A percentile compares a stretch with the other conserved stretches of the same genome.
Conservation (phyloP, 371 early-diverging fungal genomes). For the Syncephalastrum racemosum region DNA sequence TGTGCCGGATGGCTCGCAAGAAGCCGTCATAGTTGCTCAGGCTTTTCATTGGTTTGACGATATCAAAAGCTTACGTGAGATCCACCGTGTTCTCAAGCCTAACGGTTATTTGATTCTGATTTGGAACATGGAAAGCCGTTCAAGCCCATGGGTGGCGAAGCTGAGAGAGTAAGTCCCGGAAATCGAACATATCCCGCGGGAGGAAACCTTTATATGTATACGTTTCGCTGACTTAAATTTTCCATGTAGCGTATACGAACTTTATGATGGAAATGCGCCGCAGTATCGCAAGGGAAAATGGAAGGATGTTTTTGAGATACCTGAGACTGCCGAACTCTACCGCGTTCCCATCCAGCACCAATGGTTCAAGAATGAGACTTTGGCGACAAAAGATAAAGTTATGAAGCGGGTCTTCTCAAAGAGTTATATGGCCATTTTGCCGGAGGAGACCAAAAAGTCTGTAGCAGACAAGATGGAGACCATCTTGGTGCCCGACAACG, state of each 20-base stretch:
- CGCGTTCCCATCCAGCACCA: constrained; percentile 22
- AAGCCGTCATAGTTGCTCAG: constrained; percentile 50
- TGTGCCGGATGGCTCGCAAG: constrained; percentile 33
- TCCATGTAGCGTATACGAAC: constrained; percentile 28
- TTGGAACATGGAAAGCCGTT: constrained; percentile 53
- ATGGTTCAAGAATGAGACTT: constrained; percentile 20
- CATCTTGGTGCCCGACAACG: constrained; percentile 20
- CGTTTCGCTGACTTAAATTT: neutral
- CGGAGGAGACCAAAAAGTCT: constrained; percentile 16
- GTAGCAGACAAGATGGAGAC: constrained; percentile 24
- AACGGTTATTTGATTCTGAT: constrained; percentile 40
- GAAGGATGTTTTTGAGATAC: constrained; percentile 32
- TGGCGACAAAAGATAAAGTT: neutral
- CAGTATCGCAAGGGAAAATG: constrained; percentile 43
- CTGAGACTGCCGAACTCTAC: constrained; percentile 26
- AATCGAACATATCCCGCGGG: neutral
- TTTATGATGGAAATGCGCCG: constrained; percentile 29
- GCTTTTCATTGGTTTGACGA: constrained; percentile 64
- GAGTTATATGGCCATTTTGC: constrained; percentile 44
- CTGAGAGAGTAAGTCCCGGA: constrained; percentile 28
- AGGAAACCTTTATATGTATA: neutral
- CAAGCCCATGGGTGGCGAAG: constrained; percentile 36
- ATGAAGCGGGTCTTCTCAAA: constrained; percentile 34
- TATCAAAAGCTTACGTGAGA: constrained; percentile 38
- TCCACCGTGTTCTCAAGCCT: constrained; percentile 50